Base-by-base conservation (phyloP, 2,329 filamentous ascomycete genomes). In the Capronia americana region DNA sequence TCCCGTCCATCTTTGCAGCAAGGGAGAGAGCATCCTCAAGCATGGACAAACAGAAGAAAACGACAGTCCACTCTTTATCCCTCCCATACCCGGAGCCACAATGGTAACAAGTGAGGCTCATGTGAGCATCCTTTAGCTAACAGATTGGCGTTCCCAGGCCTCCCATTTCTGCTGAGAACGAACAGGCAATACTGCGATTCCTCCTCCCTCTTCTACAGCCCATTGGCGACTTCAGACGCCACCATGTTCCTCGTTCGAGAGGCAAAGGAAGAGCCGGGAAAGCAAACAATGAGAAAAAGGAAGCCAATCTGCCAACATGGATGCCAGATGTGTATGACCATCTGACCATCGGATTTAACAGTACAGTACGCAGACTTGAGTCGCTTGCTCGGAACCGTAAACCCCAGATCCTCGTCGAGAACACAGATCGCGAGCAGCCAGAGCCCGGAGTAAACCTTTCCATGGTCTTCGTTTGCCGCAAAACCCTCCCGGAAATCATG, bases 321-420 rank as follows among this genome's bases (percentile, higher is more conserved):
- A 69, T 69, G 53, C 73, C 76, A 6, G 70, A 71, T 26, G 71
- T 82, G 11, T 62, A 66, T 14, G 70, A 72, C 14, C 72, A 79
- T 65, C 57, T 84, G 44, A 79, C 81, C 26, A 66, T 82, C 24
- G 81, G 82, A 51, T 74, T 82, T 58, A 83, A 83, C 71, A 78
- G 73, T 68, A 78, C 81, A 24, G 80, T 77, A 10, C 78, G 78
- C 11, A 76, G 79, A 63, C 75, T 83, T 6, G 77, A 82, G 63
- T 63, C 70, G 14, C 71, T 79, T 4, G 78, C 79, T 4, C 56
- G 64, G n/a, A 23, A 20, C 30, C 55, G 54, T 12, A 63, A 60
- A 57, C 67, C 67, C 4, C 57, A 56, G 20, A 56, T 51, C 14
- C 61, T 62, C 50, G 53, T 38, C 23, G 59, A 61, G n/a, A 57